Evolutionary conservation across 2,329 filamentous ascomycete genomes (phyloP), one percentile per base, ranked within the genome.

Genomic region (Aureobasidium sp.): DNA sequence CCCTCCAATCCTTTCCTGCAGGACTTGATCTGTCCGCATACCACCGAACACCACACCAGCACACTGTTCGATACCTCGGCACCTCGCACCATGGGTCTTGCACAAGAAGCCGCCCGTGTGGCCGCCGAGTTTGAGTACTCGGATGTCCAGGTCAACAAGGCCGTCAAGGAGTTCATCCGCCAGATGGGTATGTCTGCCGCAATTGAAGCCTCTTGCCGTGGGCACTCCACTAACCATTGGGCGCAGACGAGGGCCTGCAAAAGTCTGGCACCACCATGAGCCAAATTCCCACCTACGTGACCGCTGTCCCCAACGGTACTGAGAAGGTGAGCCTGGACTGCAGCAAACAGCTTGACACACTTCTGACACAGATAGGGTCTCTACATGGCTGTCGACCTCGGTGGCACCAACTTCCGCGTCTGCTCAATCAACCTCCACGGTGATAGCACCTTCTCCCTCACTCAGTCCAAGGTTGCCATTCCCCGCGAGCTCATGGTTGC

Each of bases 261-360:
- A 86, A 87, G 70, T 86, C 92, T 69, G 87, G 87, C 65, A 87
- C 90, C 36, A 91, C 88, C 68, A 78, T 99, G 79, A 93, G 89
- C 78, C 94, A 97, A 79, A 97, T 99, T 71, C 94, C 94, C 8
- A 96, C 92, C 45, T 99, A 96, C 76, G 93, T 99, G 67, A 97
- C 94, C 1, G 88, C 86, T 39, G 92, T 97, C 31, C 94, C 94
- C 72, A 94, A 97, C 82, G 94, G 94, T 69, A 97, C 92, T 3
- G 94, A 99, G 78, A 96, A 97, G 87, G 91, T 93, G 78, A 69
- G 69, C 14, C 14, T 20, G 29, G 29, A 6, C 29, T 27, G 29
- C 39, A 36, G 17, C 5, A 20, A 20, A 5, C 42, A 57, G n/a
- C 31, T 22, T 12, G 15, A 17, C 25, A 12, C 39, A 25, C 11